Evolutionary conservation across 2,329 filamentous ascomycete genomes (phyloP).

Genomic region (Zopfia rhizophila): DNA sequence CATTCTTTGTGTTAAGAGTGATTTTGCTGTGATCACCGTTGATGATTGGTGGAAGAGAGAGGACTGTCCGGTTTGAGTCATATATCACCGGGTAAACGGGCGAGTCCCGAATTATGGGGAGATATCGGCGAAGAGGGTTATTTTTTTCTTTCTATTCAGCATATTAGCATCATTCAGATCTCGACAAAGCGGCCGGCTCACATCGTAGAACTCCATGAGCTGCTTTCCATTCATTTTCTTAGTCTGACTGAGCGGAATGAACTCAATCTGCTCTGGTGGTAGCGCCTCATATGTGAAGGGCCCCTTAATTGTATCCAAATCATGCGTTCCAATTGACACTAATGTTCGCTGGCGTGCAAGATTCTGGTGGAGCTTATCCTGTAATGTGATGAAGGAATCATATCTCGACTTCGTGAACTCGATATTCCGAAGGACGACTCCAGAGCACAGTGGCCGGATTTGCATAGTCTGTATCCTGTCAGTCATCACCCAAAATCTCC

Average conservation of each 20-base stretch:
- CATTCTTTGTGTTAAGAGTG: conserved; percentile 86
- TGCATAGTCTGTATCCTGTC: conserved; percentile 68
- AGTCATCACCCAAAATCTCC: conserved; percentile 18
- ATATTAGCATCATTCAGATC: conserved; percentile 21
- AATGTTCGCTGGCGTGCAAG: conserved; percentile 91
- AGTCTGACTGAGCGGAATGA: conserved; percentile 89
- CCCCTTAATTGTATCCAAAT: conserved; percentile 90
- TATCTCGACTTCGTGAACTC: conserved; percentile 92
- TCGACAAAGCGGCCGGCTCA: conserved; percentile 37
- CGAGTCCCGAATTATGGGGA: conserved; percentile 93
- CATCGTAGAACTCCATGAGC: conserved; percentile 92
- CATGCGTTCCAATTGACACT: conserved; percentile 97
- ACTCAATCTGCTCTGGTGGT: conserved; percentile 90
- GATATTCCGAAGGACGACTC: conserved; percentile 88
- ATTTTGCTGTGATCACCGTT: conserved; percentile 98
- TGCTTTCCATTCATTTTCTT: conserved; percentile 87
- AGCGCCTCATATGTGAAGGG: conserved; percentile 97
- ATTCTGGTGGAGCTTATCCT: conserved; percentile 98
- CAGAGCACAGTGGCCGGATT: conserved; percentile 88
- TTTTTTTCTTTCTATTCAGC: conserved; percentile 81
- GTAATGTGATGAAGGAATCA: conserved; percentile 95
- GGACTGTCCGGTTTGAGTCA: conserved; percentile 85
- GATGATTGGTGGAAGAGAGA: conserved; percentile 96
- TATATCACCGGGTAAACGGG: conserved; percentile 96
- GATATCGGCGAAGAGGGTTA: conserved; percentile 81